Conservation (phyloP, 805 yeast genomes). For the Nakazawaea holstii region DNA sequence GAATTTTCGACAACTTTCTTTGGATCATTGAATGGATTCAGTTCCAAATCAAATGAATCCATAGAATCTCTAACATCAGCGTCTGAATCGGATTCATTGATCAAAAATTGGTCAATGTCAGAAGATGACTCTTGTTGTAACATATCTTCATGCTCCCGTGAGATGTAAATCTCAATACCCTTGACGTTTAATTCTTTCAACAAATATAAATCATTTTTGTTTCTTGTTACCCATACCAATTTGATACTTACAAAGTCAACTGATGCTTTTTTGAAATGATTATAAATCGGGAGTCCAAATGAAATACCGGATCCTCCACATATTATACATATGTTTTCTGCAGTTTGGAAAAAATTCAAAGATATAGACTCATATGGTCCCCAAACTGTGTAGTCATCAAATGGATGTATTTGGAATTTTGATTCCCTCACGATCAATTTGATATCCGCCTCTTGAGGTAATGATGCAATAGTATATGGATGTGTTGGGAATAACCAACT, state of each 20-base stretch:
- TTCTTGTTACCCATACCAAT: slow-evolving; percentile 51
- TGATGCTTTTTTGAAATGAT: slow-evolving; percentile 27
- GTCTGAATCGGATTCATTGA: slow-evolving; percentile 9
- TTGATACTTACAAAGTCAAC: slow-evolving; percentile 25
- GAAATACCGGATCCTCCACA: slow-evolving; percentile 78
- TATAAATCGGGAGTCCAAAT: slow-evolving; percentile 49
- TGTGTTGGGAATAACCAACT: slow-evolving; percentile 55
- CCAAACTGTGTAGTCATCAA: slow-evolving; percentile 31
- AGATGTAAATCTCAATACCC: slow-evolving; percentile 34
- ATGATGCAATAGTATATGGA: slow-evolving; percentile 58
- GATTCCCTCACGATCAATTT: slow-evolving; percentile 43
- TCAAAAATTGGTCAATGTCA: slow-evolving; percentile 8
- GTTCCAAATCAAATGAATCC: slow-evolving; percentile 18
- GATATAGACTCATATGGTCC: slow-evolving; percentile 42
- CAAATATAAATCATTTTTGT: slow-evolving; percentile 40
- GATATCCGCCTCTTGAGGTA: slow-evolving; percentile 31
- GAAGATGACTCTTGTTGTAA: not conserved
- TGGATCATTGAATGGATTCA: slow-evolving; percentile 17
- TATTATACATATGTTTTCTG: slow-evolving; percentile 45
- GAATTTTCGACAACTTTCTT: not conserved
- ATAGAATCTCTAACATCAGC: slow-evolving; percentile 9
- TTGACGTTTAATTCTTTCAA: slow-evolving; percentile 31
- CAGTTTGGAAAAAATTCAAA: slow-evolving; percentile 38
- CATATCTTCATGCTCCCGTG: slow-evolving; percentile 15
- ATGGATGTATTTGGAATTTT: slow-evolving; percentile 22